Evolutionary conservation across 2,329 filamentous ascomycete species (phyloP).

Genomic region (Teratosphaeria epicoccoides): DNA sequence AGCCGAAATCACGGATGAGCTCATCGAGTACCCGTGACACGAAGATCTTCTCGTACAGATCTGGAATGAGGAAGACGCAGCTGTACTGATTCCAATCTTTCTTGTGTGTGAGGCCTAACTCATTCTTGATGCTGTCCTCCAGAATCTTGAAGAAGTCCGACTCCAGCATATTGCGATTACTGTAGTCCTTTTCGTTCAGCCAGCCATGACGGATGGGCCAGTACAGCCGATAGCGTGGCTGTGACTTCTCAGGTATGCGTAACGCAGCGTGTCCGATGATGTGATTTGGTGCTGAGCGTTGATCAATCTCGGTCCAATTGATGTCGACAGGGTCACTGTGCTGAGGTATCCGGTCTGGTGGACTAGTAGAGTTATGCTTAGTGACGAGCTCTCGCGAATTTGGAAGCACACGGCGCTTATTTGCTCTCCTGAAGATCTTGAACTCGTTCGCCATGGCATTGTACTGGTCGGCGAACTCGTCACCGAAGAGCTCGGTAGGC

Average conservation of each 20-base stretch:
- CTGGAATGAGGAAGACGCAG: constrained; percentile 93
- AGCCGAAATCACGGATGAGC: constrained; percentile 79
- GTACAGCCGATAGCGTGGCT: constrained; percentile 80
- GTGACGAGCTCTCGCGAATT: constrained; percentile 93
- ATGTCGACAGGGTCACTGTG: constrained; percentile 92
- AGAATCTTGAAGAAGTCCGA: constrained; percentile 81
- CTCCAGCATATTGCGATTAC: constrained; percentile 65
- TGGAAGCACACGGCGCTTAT: constrained; percentile 90
- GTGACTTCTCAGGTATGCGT: constrained; percentile 79
- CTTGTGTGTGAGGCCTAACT: constrained; percentile 66
- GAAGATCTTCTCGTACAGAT: constrained; percentile 90
- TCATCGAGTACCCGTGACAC: constrained; percentile 77
- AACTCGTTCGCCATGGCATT: constrained; percentile 75
- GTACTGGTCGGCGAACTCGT: constrained; percentile 65
- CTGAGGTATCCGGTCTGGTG: constrained; percentile 77
- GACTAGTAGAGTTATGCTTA: constrained; percentile 80
- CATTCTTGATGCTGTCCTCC: constrained; percentile 75
- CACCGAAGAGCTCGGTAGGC: constrained; percentile 73
- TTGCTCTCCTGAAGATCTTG: constrained; percentile 79
- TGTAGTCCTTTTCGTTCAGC: constrained; percentile 84
- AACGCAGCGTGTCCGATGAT: constrained; percentile 75
- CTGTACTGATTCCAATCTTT: constrained; percentile 84
- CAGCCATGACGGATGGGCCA: constrained; percentile 83
- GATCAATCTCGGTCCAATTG: constrained; percentile 81
- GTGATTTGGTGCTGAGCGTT: constrained; percentile 56